Evolutionary conservation across 129 eudicot species (phyloP), one percentile per base, ranked within the genome.

Genomic region (Chrysanthemum lavandulifolium): DNA sequence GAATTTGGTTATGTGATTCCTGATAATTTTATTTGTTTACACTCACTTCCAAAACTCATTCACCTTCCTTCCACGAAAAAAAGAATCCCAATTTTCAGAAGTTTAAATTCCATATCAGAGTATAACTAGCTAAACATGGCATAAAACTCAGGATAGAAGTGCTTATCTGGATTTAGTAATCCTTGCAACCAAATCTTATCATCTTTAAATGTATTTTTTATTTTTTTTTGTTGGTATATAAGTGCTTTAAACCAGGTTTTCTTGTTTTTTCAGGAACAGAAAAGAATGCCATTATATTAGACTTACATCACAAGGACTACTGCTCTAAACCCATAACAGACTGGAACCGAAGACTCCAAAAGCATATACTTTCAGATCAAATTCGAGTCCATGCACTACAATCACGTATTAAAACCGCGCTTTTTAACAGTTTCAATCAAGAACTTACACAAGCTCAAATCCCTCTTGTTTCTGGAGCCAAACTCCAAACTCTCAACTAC

Each of bases 401-500:
- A 81, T 80, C 90, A 60, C 81, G 91, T 21, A 80, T 89, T 33
- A 85, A 75, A 61, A 77, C 68, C n/a, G 69, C 23, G 51, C 40
- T 70, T 65, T 78, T 81, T 5, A 78, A 72, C 1, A 73, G 71
- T 14, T 74, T 72, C 31, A 11, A 27, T 67, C 86, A 83, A 51
- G 69, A 81, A 65, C 61, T 70, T 16, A 75, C 92, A 40, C 84
- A 89, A 77, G 58, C 97, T 65, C 84, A 83, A 29, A 79, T 90
- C 58, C 98, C 98, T 14, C 70, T 94, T 8, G 73, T 57, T 13
- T 84, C 98, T 12, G 98, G 98, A 43, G 53, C 84, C 71, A 84
- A 85, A 67, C 87, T 94, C 40, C 85, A 94, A 31, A 94, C 91
- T 33, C 85, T 94, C 13, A 94, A 94, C 79, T 90, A 94, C 80